Conservation (phyloP, 2,329 filamentous ascomycete species). For the Lachnellula cervina region DNA sequence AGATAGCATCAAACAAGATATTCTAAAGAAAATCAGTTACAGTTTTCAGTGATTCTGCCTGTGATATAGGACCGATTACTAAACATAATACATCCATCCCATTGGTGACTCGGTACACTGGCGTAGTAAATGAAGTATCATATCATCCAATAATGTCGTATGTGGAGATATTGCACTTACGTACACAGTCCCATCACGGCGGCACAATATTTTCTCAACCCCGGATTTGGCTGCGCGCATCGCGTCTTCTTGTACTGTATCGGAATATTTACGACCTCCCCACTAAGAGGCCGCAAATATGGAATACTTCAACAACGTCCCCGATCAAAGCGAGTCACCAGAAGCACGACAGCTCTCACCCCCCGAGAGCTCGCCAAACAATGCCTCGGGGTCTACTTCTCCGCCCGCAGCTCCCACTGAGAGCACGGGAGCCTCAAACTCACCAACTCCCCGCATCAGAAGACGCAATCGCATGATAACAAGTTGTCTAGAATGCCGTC, state of each 20-base stretch:
- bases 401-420: conserved; percentile 1
- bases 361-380: not conserved
- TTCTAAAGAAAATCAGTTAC: not conserved
- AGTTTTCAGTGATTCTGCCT: no score
- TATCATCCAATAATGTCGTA: no score
- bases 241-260: no score
- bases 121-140: no score
- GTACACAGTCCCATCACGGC: no score
- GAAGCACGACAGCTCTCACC: not conserved
- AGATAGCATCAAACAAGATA: conserved; percentile 11
- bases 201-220: no score
- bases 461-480: conserved; percentile 62
- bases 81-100: no score
- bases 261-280: no score
- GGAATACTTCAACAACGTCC: conserved; percentile 16
- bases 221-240: no score
- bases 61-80: no score
- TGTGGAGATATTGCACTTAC: no score
- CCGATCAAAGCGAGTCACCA: not conserved
- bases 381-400: conserved; percentile 7
- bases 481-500: conserved; percentile 66
- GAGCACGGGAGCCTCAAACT: not conserved
- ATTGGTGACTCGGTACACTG: no score
- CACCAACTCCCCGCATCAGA: conserved; percentile 23
- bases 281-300: conserved; percentile 2